Conservation (phyloP, 2,329 filamentous ascomycete species). For the Pezicula neosporulosa region DNA sequence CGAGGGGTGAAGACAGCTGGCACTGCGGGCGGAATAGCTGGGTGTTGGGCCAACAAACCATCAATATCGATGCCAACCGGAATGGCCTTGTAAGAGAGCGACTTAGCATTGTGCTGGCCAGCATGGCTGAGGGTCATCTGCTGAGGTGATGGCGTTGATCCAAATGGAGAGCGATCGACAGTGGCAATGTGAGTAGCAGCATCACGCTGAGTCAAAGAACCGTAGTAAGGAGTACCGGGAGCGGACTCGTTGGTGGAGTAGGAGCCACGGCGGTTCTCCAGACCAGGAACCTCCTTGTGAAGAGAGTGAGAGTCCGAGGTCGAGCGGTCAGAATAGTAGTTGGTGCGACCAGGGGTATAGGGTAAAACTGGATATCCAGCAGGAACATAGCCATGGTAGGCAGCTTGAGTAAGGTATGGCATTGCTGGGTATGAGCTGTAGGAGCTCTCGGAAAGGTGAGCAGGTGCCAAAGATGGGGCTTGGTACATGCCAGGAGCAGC, state of each 20-base stretch:
- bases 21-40: conserved; percentile 80
- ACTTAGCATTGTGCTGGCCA: conserved; percentile 27
- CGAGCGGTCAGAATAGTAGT: conserved; percentile 25
- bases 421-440: conserved; percentile 26
- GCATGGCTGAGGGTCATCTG: conserved; percentile 45
- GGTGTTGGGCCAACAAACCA: conserved; percentile 69
- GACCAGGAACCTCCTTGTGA: conserved; percentile 49
- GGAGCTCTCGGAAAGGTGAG: conserved; percentile 23
- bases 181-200: conserved; percentile 55
- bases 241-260: conserved; percentile 67
- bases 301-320: conserved; percentile 15
- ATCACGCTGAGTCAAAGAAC: conserved; percentile 54
- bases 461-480: conserved; percentile 22
- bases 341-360: conserved; percentile 24
- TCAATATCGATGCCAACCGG: conserved; percentile 45
- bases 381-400: conserved; percentile 28
- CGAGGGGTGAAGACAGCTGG: conserved; percentile 84
- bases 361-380: conserved; percentile 25
- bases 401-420: conserved; percentile 26
- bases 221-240: conserved; percentile 63
- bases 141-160: conserved; percentile 64
- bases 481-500: conserved; percentile 27
- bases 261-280: conserved; percentile 64
- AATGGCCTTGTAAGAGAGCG: conserved; percentile 27
- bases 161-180: conserved; percentile 58